Conservation (phyloP, 495 filamentous ascomycete species). For the Neohortaea acidophila region DNA sequence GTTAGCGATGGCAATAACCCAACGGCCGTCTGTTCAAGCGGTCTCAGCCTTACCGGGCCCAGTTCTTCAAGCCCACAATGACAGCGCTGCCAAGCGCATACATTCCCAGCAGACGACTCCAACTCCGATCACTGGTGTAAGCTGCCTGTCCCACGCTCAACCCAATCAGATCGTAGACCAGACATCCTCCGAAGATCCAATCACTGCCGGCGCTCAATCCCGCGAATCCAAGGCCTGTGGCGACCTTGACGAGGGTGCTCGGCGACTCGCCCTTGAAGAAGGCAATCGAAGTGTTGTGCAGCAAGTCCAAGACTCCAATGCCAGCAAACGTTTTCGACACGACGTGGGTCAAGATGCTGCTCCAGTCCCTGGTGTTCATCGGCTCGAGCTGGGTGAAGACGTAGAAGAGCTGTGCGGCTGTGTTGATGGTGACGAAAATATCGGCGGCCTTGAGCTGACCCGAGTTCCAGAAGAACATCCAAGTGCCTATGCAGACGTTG, state of each 20-base stretch:
- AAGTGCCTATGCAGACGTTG: slow-evolving; percentile 39
- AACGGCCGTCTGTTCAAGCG: too few species aligned
- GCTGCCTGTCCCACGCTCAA: slow-evolving; percentile 33
- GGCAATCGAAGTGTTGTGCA: slow-evolving; percentile 37
- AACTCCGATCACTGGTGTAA: slow-evolving; percentile 18
- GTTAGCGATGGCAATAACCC: too few species aligned
- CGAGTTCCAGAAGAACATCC: slow-evolving; percentile 43
- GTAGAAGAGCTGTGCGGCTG: slow-evolving; percentile 35
- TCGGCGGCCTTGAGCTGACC: slow-evolving; percentile 31
- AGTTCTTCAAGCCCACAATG: slow-evolving; percentile 35
- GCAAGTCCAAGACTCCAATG: slow-evolving; percentile 37
- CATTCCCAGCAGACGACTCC: slow-evolving; percentile 31
- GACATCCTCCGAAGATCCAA: slow-evolving; percentile 38
- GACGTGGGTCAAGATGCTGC: slow-evolving; percentile 34
- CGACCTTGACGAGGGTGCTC: slow-evolving; percentile 29
- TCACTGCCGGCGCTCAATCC: slow-evolving; percentile 25
- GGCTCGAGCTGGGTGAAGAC: slow-evolving; percentile 27
- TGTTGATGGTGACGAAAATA: slow-evolving; percentile 37
- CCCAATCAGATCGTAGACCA: slow-evolving; percentile 38
- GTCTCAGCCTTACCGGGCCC: too few species aligned
- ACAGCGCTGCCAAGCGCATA: slow-evolving; percentile 34
- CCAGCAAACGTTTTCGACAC: slow-evolving; percentile 39
- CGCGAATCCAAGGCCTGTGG: slow-evolving; percentile 32
- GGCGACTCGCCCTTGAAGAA: slow-evolving; percentile 32
- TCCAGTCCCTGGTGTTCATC: slow-evolving; percentile 32